Evolutionary conservation across 2,329 filamentous ascomycete species (phyloP), one percentile per base, ranked within the genome.

Genomic region (Elsinoe batatas): DNA sequence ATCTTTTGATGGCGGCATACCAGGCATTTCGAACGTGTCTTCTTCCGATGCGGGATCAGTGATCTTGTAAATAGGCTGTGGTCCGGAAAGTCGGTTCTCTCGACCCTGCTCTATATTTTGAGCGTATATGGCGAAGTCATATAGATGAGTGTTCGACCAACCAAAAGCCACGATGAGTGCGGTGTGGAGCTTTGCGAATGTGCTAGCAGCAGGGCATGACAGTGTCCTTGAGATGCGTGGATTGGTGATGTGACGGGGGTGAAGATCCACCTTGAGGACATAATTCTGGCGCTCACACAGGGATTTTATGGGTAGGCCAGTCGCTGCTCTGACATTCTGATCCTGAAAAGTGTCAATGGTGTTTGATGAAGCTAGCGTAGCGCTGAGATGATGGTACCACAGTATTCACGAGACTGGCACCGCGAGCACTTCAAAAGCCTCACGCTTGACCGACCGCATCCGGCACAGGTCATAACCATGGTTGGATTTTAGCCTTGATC

Each of bases 81-180:
- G n/a, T 4, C 10, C 13, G 3, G 17, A 17, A 3, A 43, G 38
- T 20, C n/a, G n/a, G 11, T 15, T 20, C 18, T 43, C 38, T 15
- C 38, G 38, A 22, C 10, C 13, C 12, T n/a, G 38, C n/a, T n/a
- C 10, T 3, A 43, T 11, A 13, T 20, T 13, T 43, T 43, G 38
- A 43, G 4, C 17, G 38, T n/a, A 43, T 12, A 43, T 15, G 7
- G 50, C 51, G 57, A 67, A 67, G 22, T 64, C 58, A 53, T 66
- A 65, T 26, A 56, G 58, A 44, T 66, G 65, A 6, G 50, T 60
- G 10, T 37, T 32, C 3, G 61, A 55, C 65, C 64, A 67, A 43
- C 59, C 59, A 51, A 67, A 67, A 2, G 64, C 62, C 11, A 64
- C 56, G 46, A 64, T 62, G 3, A 67, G 57, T 15, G 64, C 65